phyloP scores from a whole-genome alignment of 768 basidiomycete species.

The Serendipita sp. region DNA sequence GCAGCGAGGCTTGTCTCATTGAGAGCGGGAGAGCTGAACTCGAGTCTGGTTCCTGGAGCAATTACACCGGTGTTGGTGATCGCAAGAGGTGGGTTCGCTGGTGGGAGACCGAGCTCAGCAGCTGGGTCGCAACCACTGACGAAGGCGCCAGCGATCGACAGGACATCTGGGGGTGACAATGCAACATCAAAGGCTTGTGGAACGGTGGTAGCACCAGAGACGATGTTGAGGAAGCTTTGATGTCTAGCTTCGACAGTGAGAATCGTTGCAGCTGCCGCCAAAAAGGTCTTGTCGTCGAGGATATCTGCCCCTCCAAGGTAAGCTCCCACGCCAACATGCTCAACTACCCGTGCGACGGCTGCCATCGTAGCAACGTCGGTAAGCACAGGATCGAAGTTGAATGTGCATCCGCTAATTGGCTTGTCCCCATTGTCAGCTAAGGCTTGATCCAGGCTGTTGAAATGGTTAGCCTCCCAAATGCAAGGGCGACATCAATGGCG shows the following conservation, averaged over 20 bases:
- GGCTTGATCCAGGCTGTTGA: slow-evolving; percentile 30
- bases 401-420: slow-evolving; percentile 42
- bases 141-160: slow-evolving; percentile 52
- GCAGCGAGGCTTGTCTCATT: neutral
- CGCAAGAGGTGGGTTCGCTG: slow-evolving; percentile 42
- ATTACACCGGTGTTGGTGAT: slow-evolving; percentile 49
- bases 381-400: slow-evolving; percentile 48
- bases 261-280: slow-evolving; percentile 55
- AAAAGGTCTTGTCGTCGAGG: slow-evolving; percentile 39
- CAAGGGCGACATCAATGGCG: neutral
- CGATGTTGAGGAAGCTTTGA: slow-evolving; percentile 55
- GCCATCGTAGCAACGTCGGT: slow-evolving; percentile 54
- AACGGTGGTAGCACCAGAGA: slow-evolving; percentile 38
- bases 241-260: slow-evolving; percentile 73
- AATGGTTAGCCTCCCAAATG: neutral
- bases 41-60: slow-evolving; percentile 39
- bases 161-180: slow-evolving; percentile 50
- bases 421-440: slow-evolving; percentile 26
- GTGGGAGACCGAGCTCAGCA: neutral
- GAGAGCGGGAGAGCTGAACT: slow-evolving; percentile 37
- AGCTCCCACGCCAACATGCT: slow-evolving; percentile 57
- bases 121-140: slow-evolving; percentile 49
- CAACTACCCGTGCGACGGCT: slow-evolving; percentile 53
- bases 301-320: slow-evolving; percentile 60
- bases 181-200: slow-evolving; percentile 59